These are phyloP conservation scores for Litchi chinensis DNA, from an alignment of 345 rosid species.

Conservation along the genomic window DNA sequence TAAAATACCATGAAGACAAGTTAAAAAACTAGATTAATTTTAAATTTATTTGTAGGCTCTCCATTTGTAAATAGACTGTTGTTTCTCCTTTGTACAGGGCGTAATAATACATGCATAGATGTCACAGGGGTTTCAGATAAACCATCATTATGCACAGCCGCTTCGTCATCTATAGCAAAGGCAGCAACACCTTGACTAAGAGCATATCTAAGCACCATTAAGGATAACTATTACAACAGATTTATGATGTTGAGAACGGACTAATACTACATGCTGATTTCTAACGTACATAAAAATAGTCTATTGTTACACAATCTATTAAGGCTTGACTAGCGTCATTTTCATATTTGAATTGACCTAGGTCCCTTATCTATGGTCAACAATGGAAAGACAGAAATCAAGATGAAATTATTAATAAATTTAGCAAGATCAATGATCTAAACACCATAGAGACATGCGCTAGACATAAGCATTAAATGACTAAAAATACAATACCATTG, in stretches of 20 bases:
- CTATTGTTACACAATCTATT: background rate
- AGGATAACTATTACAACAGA: slow-evolving; percentile 27
- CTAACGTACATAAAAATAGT: background rate
- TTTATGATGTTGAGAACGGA: background rate
- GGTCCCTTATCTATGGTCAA: background rate
- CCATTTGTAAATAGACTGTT: slow-evolving; percentile 31
- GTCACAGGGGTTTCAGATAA: slow-evolving; percentile 28
- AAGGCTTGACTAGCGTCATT: background rate
- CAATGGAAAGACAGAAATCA: background rate
- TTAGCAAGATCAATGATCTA: background rate
- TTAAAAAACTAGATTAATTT: background rate
- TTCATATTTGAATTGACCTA: background rate
- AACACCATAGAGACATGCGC: background rate
- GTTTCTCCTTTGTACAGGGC: slow-evolving; percentile 61
- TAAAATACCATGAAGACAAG: background rate
- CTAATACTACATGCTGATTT: background rate
- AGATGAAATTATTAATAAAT: background rate
- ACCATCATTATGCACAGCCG: slow-evolving; percentile 30
- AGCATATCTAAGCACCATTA: slow-evolving; percentile 59
- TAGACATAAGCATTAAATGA: background rate
- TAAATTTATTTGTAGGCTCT: slow-evolving; percentile 48
- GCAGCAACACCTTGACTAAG: slow-evolving; percentile 80
- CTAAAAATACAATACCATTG: background rate
- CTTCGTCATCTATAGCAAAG: slow-evolving; percentile 75
- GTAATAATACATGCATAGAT: slow-evolving; percentile 48